Evolutionary conservation across 208 protist species (phyloP).

Genomic region (Trypanosoma melophagium): DNA sequence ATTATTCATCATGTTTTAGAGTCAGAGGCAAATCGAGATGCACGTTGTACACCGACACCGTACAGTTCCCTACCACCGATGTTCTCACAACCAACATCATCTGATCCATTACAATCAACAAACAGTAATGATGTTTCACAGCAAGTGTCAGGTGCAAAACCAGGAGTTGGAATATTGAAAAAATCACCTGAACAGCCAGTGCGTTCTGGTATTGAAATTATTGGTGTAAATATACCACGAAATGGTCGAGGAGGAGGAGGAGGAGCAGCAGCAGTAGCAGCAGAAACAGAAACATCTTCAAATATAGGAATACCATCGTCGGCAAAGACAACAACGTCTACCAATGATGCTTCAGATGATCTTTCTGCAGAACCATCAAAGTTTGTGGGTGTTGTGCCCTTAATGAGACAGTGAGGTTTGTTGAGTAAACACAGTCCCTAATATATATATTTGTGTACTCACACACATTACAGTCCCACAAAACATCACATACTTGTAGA

Average conservation of each 20-base stretch:
- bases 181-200: background rate
- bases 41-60: background rate
- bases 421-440: no score
- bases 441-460: no score
- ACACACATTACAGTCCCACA: no score
- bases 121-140: background rate
- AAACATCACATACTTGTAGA: no score
- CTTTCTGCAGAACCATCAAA: conserved; percentile 44
- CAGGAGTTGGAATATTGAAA: background rate
- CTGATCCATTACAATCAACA: background rate
- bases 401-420: background rate
- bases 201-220: background rate
- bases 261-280: background rate
- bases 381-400: conserved; percentile 30
- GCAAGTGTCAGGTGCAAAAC: background rate
- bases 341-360: conserved; percentile 22
- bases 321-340: background rate
- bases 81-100: background rate
- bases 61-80: background rate
- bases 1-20: background rate
- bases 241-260: background rate
- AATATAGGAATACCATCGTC: background rate
- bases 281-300: background rate
- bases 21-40: background rate
- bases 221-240: background rate